These are phyloP conservation scores for Tolypocladium pustulatum DNA, from an alignment of 2,329 filamentous ascomycete species.

Conservation along the genomic window DNA sequence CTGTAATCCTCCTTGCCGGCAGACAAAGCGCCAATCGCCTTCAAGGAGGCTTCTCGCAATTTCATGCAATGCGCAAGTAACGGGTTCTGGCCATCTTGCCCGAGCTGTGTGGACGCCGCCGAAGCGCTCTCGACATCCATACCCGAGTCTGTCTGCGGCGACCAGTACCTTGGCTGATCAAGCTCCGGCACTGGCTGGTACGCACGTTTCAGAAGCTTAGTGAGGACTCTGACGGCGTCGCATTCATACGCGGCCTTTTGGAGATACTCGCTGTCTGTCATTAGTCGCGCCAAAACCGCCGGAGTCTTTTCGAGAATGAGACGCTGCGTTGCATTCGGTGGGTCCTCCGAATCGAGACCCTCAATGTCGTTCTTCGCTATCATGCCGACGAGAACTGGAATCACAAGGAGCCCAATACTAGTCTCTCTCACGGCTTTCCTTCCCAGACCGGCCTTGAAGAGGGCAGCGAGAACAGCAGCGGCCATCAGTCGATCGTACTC, in stretches of 20 bases:
- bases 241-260: constrained; percentile 74
- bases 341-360: constrained; percentile 22
- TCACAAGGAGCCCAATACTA: constrained; percentile 54
- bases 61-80: constrained; percentile 58
- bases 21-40: constrained; percentile 71
- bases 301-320: constrained; percentile 60
- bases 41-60: constrained; percentile 65
- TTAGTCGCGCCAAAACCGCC: constrained; percentile 64
- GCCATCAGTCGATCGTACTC: constrained; percentile 57
- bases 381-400: constrained; percentile 59
- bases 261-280: constrained; percentile 66
- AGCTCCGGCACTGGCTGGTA: constrained; percentile 33
- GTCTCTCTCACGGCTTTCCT: constrained; percentile 49
- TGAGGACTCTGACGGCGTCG: constrained; percentile 33
- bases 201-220: constrained; percentile 37
- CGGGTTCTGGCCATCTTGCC: constrained; percentile 49
- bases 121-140: constrained; percentile 22
- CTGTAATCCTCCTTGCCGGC: constrained; percentile 75
- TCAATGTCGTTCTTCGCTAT: constrained; percentile 39
- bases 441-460: constrained; percentile 59
- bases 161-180: constrained; percentile 25
- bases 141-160: constrained; percentile 22
- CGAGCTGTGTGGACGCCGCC: constrained; percentile 37
- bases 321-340: constrained; percentile 23
- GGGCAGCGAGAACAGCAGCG: constrained; percentile 54